A percentile compares a stretch with the other conserved stretches of the same genome.
Evolutionary conservation across 306 rosid species (phyloP).

Genomic region (Glycyrrhiza uralensis): DNA sequence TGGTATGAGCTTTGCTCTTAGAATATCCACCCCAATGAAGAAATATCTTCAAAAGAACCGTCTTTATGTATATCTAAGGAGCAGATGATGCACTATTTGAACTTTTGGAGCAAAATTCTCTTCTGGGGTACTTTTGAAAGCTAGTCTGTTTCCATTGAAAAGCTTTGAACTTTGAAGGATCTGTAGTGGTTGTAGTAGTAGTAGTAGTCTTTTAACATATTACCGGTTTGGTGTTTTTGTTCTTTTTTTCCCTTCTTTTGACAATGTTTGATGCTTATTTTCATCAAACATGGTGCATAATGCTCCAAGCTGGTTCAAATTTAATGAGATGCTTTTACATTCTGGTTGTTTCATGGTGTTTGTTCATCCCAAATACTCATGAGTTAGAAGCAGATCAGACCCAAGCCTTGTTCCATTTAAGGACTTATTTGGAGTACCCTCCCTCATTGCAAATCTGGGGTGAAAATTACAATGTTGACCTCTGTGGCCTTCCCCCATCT

Average conservation of each 20-base stretch:
- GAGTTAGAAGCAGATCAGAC: conserved; percentile 57
- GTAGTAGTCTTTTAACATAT: conserved; percentile 4
- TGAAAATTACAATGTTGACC: conserved; percentile 46
- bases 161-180: conserved; percentile 9
- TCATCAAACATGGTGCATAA: conserved; percentile 11
- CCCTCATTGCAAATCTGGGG: conserved; percentile 51
- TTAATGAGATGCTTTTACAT: conserved; percentile 47
- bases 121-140: conserved; percentile 19
- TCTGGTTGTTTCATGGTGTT: conserved; percentile 44
- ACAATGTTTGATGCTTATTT: background rate
- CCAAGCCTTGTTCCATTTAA: conserved; percentile 56
- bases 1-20: conserved; percentile 3
- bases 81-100: background rate
- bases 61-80: background rate
- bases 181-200: too few relatives aligned
- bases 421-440: conserved; percentile 70
- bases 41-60: too few relatives aligned
- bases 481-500: conserved; percentile 57
- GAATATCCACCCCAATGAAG: background rate
- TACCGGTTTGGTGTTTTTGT: background rate
- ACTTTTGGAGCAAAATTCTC: background rate
- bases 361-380: conserved; percentile 43
- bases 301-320: conserved; percentile 1
- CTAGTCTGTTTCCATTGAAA: background rate
- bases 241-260: background rate